Evolutionary conservation across 257 asterid genomes (phyloP).

Genomic region (Coffea canephora): DNA sequence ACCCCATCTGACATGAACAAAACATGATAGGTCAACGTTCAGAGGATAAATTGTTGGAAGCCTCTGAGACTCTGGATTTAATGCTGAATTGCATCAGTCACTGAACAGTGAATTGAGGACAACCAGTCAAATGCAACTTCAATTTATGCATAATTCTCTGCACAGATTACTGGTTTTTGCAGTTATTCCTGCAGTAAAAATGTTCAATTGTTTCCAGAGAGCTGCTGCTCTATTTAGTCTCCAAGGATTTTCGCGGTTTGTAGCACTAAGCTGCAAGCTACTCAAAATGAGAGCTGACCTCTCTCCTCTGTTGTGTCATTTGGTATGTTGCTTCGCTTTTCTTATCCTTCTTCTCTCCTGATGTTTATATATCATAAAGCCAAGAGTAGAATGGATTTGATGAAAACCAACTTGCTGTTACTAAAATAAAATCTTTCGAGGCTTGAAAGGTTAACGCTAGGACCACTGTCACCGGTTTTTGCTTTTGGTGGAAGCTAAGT

Average conservation of each 20-base stretch:
- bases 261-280: not conserved
- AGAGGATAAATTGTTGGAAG: conserved; percentile 10
- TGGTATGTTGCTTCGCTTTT: conserved; percentile 2
- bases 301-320: not conserved
- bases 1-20: conserved; percentile 17
- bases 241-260: not conserved
- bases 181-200: not conserved
- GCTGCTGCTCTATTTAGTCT: not conserved
- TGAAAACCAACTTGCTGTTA: not conserved
- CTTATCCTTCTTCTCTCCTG: not conserved
- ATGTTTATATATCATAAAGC: not conserved
- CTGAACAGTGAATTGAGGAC: not conserved
- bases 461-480: not conserved
- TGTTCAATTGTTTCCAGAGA: not conserved
- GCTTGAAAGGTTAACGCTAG: not conserved
- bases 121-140: not conserved
- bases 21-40: conserved; percentile 22
- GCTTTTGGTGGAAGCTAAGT: not conserved
- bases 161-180: not conserved
- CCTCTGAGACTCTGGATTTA: not conserved
- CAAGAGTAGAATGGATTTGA: not conserved
- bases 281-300: not conserved
- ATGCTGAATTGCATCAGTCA: not conserved
- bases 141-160: not conserved
- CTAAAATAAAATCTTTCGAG: not conserved